Conservation (phyloP, 1,284 basidiomycete genomes). For the Malassezia obtusa region DNA sequence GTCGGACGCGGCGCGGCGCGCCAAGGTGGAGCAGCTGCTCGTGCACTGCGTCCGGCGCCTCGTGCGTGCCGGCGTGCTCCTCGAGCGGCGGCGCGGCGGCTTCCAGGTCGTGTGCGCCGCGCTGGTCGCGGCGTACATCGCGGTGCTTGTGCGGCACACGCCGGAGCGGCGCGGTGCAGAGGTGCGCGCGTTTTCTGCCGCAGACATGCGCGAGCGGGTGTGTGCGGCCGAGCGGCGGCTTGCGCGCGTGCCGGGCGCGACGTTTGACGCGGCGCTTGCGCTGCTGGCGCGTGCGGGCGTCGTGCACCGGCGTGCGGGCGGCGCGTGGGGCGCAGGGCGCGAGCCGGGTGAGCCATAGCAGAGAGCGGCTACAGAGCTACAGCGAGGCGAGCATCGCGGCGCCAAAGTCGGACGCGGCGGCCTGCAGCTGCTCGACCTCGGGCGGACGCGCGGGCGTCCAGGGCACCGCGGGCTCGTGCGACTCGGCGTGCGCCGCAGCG, state of each 20-base stretch:
- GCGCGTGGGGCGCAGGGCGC: no score
- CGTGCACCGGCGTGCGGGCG: neutral
- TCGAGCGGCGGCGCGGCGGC: neutral
- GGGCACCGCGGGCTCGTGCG: slow-evolving; percentile 8
- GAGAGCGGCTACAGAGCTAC: neutral
- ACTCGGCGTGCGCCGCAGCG: slow-evolving; percentile 30
- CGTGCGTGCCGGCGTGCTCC: neutral
- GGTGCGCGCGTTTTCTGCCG: neutral
- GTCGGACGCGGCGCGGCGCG: no score
- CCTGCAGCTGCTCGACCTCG: slow-evolving; percentile 18
- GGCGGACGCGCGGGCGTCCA: slow-evolving; percentile 12
- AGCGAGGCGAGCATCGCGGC: slow-evolving; percentile 5
- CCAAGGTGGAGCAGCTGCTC: neutral
- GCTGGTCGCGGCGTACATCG: neutral
- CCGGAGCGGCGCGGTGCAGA: neutral
- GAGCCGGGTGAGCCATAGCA: neutral
- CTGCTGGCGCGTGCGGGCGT: neutral
- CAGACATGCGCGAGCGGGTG: neutral
- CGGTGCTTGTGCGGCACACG: neutral
- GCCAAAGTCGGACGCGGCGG: slow-evolving; percentile 11
- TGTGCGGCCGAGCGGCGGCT: slow-evolving; percentile 3
- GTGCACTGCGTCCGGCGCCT: neutral
- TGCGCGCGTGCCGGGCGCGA: neutral
- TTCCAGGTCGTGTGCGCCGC: slow-evolving; percentile 1
- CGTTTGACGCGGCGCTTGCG: slow-evolving; percentile 4